phyloP scores from a whole-genome alignment of 371 early-diverging fungal genomes.

The Actinomortierella ambigua region DNA sequence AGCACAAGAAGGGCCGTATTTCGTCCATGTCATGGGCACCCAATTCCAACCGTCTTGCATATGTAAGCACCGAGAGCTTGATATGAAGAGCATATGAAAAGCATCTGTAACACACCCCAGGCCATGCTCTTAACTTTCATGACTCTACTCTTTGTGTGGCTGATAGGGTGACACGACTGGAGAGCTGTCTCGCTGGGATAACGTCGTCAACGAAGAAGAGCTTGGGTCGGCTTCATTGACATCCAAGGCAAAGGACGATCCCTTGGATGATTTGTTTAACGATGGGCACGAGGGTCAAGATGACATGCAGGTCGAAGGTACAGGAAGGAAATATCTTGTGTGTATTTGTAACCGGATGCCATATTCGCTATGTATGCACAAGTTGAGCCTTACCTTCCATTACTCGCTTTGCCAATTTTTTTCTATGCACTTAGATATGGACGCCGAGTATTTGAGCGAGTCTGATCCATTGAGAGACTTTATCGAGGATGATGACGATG shows the following conservation, averaged over 20 bases:
- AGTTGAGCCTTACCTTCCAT: too few species aligned
- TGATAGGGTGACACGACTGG: conserved; percentile 22
- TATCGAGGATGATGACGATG: conserved; percentile 88
- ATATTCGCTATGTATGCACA: too few species aligned
- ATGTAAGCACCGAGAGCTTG: conserved; percentile 13
- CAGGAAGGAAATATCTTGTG: too few species aligned
- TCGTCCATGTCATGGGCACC: conserved; percentile 28
- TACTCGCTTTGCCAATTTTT: too few species aligned
- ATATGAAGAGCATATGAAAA: neutral
- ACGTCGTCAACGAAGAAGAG: conserved; percentile 16
- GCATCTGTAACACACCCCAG: too few species aligned
- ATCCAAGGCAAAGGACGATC: conserved; percentile 19
- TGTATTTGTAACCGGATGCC: too few species aligned
- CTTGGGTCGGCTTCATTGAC: conserved; percentile 15
- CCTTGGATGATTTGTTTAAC: conserved; percentile 35
- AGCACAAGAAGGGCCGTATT: conserved; percentile 18
- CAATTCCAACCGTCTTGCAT: conserved; percentile 23
- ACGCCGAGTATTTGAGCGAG: conserved; percentile 22
- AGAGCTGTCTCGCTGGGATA: conserved; percentile 19
- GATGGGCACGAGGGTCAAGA: conserved; percentile 4
- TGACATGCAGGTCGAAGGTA: too few species aligned
- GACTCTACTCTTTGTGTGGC: neutral
- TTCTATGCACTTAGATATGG: conserved; percentile 19
- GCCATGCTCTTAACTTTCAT: neutral
- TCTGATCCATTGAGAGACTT: conserved; percentile 57